Evolutionary conservation across 2,329 filamentous ascomycete species (phyloP), one percentile per base, ranked within the genome.

Genomic region (Harringtonia lauricola): DNA sequence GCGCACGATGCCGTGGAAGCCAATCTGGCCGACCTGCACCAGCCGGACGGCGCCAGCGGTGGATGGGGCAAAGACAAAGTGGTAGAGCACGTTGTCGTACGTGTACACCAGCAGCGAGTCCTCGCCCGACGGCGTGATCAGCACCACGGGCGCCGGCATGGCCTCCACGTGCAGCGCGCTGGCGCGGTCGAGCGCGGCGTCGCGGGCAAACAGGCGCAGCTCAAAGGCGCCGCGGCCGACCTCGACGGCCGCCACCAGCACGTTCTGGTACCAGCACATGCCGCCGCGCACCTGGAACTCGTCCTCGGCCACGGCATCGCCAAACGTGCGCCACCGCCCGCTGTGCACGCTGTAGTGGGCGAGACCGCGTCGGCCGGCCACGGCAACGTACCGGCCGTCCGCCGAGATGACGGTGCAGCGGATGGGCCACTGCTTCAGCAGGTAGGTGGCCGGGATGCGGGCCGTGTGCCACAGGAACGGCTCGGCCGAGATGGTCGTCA

Each of bases 181-280:
- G 13, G 77, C 76, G 52, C 74, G 79, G 52, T 88, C 84, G 17
- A 98, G 73, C 12, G 81, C 69, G 22, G 82, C 73, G 59, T 98
- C 92, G 45, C 94, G 79, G 1, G 90, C 95, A 61, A 90, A 96
- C 15, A 98, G 71, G n/a, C 92, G 84, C 40, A 98, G 65, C 66
- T 95, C 84, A 55, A 88, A 88, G 19, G 80, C 22, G 21, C 43
- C 39, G 9, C 38, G 31, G 80, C 51, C 81, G 76, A 79, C 81
- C 61, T 98, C 92, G n/a, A 95, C 82, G 4, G 90, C 88, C 33
- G 88, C 89, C 44, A 96, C 86, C 17, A 98, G 71, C 28, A 96
- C 85, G 62, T 98, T 90, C 52, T 94, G 88, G 58, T 94, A 89
- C 92, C 92, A 98, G 59, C 90, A 96, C 89, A 98, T 95, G 8